Conservation (phyloP, 2,329 filamentous ascomycete species). For the Zarea fungicola region DNA sequence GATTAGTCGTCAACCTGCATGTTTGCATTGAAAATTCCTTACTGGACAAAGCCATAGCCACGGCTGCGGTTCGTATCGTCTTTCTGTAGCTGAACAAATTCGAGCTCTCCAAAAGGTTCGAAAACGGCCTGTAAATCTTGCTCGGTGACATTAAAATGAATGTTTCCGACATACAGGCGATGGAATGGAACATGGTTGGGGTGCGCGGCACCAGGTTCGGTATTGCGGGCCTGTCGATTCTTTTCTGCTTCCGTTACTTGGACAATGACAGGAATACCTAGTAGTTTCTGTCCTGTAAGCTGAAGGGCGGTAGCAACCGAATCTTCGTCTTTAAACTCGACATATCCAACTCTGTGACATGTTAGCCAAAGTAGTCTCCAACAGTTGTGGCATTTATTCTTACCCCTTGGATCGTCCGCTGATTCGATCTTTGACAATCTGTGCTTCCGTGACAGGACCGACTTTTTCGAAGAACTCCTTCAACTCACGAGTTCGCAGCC, state of each 20-base stretch:
- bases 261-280: slow-evolving; percentile 98
- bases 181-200: slow-evolving; percentile 91
- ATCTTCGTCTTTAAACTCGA: slow-evolving; percentile 96
- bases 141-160: slow-evolving; percentile 98
- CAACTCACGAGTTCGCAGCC: slow-evolving; percentile 85
- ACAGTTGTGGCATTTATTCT: slow-evolving; percentile 26
- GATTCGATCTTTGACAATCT: slow-evolving; percentile 97
- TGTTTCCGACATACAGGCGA: slow-evolving; percentile 97
- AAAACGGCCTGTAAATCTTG: slow-evolving; percentile 94
- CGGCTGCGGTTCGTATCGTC: slow-evolving; percentile 86
- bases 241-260: slow-evolving; percentile 99
- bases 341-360: slow-evolving; percentile 79
- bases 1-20: slow-evolving; percentile 28
- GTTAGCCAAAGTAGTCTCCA: slow-evolving; percentile 30
- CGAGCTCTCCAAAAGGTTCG: slow-evolving; percentile 93
- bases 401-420: slow-evolving; percentile 97
- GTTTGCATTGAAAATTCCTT: not conserved
- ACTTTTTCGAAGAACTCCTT: slow-evolving; percentile 95
- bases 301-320: slow-evolving; percentile 90
- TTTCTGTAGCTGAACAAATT: slow-evolving; percentile 96
- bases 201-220: slow-evolving; percentile 62
- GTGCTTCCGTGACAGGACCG: slow-evolving; percentile 90
- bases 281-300: slow-evolving; percentile 96
- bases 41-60: slow-evolving; percentile 99
- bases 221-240: slow-evolving; percentile 89